Percentiles rank a stretch among this genome's conserved stretches.
Conservation (phyloP, 2,329 filamentous ascomycete genomes). For the Ophiostoma perfectum region DNA sequence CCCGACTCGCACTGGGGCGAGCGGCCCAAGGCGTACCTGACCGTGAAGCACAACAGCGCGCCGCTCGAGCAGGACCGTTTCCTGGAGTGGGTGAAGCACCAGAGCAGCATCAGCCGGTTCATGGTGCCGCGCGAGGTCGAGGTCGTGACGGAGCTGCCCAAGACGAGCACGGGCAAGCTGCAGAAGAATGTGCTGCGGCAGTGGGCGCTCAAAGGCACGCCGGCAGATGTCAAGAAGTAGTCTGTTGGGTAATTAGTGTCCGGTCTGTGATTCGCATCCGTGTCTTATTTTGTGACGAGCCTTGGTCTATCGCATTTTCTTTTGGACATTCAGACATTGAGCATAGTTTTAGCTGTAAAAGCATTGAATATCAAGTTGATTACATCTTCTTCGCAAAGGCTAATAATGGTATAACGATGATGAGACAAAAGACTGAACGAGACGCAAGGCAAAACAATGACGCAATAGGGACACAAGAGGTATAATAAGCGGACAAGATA, state of each 20-base stretch:
- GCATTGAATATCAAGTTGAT: too few relatives aligned
- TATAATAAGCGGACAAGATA: neutral
- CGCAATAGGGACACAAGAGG: neutral
- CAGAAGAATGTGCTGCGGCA: slow-evolving; percentile 89
- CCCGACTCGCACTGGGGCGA: slow-evolving; percentile 91
- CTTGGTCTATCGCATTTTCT: neutral
- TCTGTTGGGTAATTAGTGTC: neutral
- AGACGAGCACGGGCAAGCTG: slow-evolving; percentile 95
- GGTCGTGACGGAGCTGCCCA: slow-evolving; percentile 80
- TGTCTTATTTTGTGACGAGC: neutral
- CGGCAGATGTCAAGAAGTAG: slow-evolving; percentile 11
- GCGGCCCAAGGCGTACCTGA: slow-evolving; percentile 89
- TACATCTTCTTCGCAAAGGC: neutral
- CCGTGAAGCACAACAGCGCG: slow-evolving; percentile 49
- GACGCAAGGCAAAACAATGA: neutral
- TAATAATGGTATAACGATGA: neutral
- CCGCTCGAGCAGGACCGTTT: slow-evolving; percentile 59
- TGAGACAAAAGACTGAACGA: too few relatives aligned
- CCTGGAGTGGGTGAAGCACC: slow-evolving; percentile 78
- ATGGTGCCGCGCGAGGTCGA: slow-evolving; percentile 75
- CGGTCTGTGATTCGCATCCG: too few relatives aligned
- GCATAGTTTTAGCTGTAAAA: too few relatives aligned
- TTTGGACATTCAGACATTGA: too few relatives aligned
- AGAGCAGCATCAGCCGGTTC: slow-evolving; percentile 78
- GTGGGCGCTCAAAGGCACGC: slow-evolving; percentile 54